phyloP scores from a whole-genome alignment of 1,284 basidiomycete genomes.

The Peniophora sp. region DNA sequence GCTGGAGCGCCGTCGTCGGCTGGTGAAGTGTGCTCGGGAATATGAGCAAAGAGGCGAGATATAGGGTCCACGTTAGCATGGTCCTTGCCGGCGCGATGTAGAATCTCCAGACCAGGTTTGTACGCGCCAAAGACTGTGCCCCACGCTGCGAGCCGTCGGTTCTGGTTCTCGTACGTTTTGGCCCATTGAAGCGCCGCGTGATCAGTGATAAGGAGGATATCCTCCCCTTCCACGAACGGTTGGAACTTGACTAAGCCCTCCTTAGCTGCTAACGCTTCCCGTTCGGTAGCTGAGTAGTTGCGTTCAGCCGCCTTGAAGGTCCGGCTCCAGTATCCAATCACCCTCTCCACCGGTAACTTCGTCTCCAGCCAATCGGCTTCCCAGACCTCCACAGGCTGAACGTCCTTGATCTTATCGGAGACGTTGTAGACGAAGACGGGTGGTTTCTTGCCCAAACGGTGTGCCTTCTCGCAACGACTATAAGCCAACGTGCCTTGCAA shows the following conservation, averaged over 20 bases:
- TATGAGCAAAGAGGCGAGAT: slow-evolving; percentile 10
- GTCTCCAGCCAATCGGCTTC: slow-evolving; percentile 17
- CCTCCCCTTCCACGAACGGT: slow-evolving; percentile 23
- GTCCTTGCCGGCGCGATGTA: slow-evolving; percentile 13
- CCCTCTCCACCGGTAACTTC: slow-evolving; percentile 23
- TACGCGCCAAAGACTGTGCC: slow-evolving; percentile 23
- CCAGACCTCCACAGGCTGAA: too few species aligned
- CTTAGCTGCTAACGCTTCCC: slow-evolving; percentile 26
- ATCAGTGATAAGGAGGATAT: slow-evolving; percentile 21
- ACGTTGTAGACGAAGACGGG: too few species aligned
- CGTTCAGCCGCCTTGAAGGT: slow-evolving; percentile 21
- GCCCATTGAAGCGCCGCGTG: slow-evolving; percentile 27
- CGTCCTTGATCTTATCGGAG: too few species aligned
- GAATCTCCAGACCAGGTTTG: slow-evolving; percentile 11
- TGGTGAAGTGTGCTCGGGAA: slow-evolving; percentile 6
- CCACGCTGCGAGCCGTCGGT: slow-evolving; percentile 16
- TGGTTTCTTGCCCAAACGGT: too few species aligned
- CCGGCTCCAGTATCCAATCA: slow-evolving; percentile 26
- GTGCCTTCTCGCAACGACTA: slow-evolving; percentile 6
- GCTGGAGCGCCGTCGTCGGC: background rate
- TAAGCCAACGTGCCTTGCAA: slow-evolving; percentile 24
- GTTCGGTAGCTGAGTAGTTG: slow-evolving; percentile 27
- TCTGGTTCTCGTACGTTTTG: slow-evolving; percentile 24
- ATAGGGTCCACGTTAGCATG: slow-evolving; percentile 20
- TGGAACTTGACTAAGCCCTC: slow-evolving; percentile 27